Percentiles rank a stretch among this genome's conserved stretches.
Conservation (phyloP, 1,139 yeast species). For the Kodamaea plutei region DNA sequence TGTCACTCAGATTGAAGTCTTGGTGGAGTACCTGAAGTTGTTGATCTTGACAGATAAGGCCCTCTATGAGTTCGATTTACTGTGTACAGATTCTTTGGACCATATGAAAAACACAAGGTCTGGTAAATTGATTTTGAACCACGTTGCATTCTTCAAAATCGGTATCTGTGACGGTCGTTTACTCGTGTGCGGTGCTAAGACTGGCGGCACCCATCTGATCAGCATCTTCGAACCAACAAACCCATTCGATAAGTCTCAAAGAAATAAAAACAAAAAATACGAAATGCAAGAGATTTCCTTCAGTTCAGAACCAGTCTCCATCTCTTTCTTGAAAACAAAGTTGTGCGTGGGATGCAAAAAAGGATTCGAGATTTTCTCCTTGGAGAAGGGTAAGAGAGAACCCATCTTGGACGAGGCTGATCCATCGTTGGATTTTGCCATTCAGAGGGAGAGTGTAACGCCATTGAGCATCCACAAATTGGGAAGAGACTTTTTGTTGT, state of each 20-base stretch:
- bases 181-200: constrained; percentile 84
- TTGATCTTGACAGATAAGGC: constrained; percentile 80
- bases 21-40: constrained; percentile 86
- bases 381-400: constrained; percentile 74
- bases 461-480: constrained; percentile 91
- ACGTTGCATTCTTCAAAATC: constrained; percentile 83
- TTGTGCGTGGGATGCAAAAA: constrained; percentile 93
- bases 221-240: constrained; percentile 78
- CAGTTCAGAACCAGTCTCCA: constrained; percentile 85
- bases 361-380: constrained; percentile 89
- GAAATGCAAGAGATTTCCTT: constrained; percentile 76
- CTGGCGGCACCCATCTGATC: constrained; percentile 69
- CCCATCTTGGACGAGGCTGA: constrained; percentile 91
- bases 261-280: constrained; percentile 60
- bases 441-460: constrained; percentile 70
- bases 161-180: constrained; percentile 90
- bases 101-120: constrained; percentile 66
- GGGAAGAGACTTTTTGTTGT: constrained; percentile 80
- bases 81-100: constrained; percentile 64
- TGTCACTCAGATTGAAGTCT: constrained; percentile 84
- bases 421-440: constrained; percentile 93
- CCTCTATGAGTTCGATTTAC: constrained; percentile 75
- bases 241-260: constrained; percentile 54
- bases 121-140: constrained; percentile 76
- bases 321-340: constrained; percentile 83